Percentiles rank a stretch among this genome's conserved stretches.
These are phyloP conservation scores for Lactarius quietus DNA, from an alignment of 768 basidiomycete genomes.

Conservation along the genomic window DNA sequence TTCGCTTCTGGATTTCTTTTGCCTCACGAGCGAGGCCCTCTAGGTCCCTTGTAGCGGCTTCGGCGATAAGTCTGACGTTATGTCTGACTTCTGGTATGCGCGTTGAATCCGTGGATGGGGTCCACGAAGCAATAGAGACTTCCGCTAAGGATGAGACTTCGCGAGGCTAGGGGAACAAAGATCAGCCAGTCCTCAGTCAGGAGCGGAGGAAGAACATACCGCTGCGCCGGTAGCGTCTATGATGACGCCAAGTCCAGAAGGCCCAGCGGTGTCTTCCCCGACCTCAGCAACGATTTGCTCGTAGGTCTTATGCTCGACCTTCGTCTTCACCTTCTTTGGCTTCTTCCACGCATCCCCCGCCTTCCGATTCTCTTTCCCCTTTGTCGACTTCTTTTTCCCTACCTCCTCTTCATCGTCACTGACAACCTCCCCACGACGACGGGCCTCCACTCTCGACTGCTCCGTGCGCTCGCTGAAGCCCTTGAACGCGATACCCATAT, in stretches of 20 bases:
- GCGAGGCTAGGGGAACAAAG: conserved; percentile 50
- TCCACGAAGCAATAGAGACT: conserved; percentile 73
- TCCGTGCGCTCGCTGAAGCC: conserved; percentile 88
- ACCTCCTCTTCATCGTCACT: conserved; percentile 68
- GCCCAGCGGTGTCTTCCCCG: conserved; percentile 48
- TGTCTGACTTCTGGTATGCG: conserved; percentile 97
- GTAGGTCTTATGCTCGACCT: conserved; percentile 92
- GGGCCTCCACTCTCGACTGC: conserved; percentile 78
- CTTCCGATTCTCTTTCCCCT: conserved; percentile 52
- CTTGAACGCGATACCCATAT: conserved; percentile 82
- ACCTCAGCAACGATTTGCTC: conserved; percentile 93
- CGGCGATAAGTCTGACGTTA: conserved; percentile 84
- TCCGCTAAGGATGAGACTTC: conserved; percentile 86
- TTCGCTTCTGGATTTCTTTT: conserved; percentile 73
- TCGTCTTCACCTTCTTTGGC: conserved; percentile 79
- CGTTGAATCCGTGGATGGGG: conserved; percentile 80
- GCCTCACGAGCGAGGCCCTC: conserved; percentile 91
- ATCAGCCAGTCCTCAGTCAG: conserved; percentile 21
- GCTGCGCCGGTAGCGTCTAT: conserved; percentile 94
- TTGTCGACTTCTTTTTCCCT: conserved; percentile 46
- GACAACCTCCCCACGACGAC: conserved; percentile 64
- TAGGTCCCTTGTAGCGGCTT: conserved; percentile 78
- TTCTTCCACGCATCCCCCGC: conserved; percentile 73
- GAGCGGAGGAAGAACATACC: conserved; percentile 44
- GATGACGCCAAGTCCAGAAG: conserved; percentile 72